Base-by-base conservation (phyloP, 2,329 filamentous ascomycete genomes). In the Truncatella angustata region DNA sequence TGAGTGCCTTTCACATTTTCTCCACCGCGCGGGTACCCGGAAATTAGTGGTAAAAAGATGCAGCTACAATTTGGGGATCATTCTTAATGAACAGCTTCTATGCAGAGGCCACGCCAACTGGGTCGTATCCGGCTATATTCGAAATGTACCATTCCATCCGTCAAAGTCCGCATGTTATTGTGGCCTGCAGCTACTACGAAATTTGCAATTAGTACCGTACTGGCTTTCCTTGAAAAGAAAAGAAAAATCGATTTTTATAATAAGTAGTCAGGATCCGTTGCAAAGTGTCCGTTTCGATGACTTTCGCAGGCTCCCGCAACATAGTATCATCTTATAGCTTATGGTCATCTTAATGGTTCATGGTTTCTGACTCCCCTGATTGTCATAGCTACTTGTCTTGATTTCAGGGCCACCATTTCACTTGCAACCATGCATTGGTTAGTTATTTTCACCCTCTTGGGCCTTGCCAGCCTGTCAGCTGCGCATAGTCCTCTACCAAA, bases 71-170 rank as follows among this genome's bases (percentile, higher is more conserved):
- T n/a, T n/a, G n/a, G n/a, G n/a, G n/a, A n/a, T n/a, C n/a, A n/a
- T n/a, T n/a, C n/a, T n/a, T n/a, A n/a, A n/a, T n/a, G n/a, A n/a
- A n/a, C n/a, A 48, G 51, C 56, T 54, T 34, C 28, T n/a, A 39
- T 32, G 28, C 28, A 7, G 28, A 32, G 7, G 28, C 36, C 36
- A 16, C 60, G 60, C 58, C 54, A 55, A 47, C 49, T 58, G 56
- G 56, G 63, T 64, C 61, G 63, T 55, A 66, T 64, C 63, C 63
- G 63, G 61, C 50, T 64, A 64, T 65, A 63, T 64, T 11, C 28
- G 12, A 46, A 28, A 16, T 24, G 26, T n/a, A 28, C n/a, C 9
- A 21, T 28, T 28, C 43, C 16, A 28, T 10, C 4, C 40, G 10
- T 4, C 23, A n/a, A 24, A 7, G 16, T 23, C 4, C 14, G 14